These are phyloP conservation scores for Mucor sp. DNA, from an alignment of 371 early-diverging fungal genomes.

Conservation along the genomic window DNA sequence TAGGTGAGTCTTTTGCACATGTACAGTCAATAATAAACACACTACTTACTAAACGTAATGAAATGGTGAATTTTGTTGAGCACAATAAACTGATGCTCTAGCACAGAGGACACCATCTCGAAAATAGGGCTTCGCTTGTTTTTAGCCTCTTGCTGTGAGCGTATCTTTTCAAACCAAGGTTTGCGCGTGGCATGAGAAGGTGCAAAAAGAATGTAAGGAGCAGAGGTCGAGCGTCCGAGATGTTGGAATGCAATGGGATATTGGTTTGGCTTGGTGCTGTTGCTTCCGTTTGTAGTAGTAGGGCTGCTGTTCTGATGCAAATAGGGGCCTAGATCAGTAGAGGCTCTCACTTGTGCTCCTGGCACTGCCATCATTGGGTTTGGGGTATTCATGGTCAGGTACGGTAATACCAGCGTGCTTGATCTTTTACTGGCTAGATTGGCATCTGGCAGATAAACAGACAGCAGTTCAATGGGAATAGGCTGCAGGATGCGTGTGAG, in stretches of 20 bases:
- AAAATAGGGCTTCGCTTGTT: conserved; percentile 58
- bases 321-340: conserved; percentile 20
- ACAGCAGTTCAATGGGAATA: conserved; percentile 74
- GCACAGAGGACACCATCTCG: conserved; percentile 52
- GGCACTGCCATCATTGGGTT: not conserved
- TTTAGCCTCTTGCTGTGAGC: conserved; percentile 65
- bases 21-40: no score
- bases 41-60: conserved; percentile 46
- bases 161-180: conserved; percentile 84
- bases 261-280: conserved; percentile 7
- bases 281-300: not conserved
- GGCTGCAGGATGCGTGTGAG: conserved; percentile 40
- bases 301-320: not conserved
- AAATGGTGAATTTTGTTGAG: conserved; percentile 37
- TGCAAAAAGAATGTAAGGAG: conserved; percentile 71
- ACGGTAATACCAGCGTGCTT: conserved; percentile 21
- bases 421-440: conserved; percentile 19
- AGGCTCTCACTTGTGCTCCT: conserved; percentile 13
- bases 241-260: conserved; percentile 76
- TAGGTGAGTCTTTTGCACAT: no score
- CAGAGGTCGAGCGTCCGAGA: conserved; percentile 62
- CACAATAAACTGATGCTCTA: conserved; percentile 19
- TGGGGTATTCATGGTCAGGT: conserved; percentile 6
- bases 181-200: conserved; percentile 72
- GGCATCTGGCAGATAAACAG: conserved; percentile 23